Base-by-base conservation (phyloP, 108 stramenopile genomes). In the Seminavis robusta region DNA sequence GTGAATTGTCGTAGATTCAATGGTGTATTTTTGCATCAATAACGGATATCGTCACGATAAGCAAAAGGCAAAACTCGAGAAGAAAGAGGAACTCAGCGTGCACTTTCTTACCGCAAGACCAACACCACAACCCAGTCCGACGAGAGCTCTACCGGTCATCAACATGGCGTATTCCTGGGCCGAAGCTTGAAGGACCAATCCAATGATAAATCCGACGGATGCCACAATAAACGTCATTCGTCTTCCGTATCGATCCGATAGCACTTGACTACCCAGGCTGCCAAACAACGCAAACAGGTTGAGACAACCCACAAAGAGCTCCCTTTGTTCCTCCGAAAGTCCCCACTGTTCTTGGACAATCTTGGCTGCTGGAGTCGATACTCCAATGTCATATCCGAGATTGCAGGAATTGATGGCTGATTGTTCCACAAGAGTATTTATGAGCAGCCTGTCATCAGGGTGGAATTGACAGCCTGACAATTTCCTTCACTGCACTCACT, bases 81-180 rank as follows among this genome's bases (percentile, higher is more conserved):
- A 28, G 8, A 16, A 8, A 8, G 21, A 48, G 23, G 21, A 23
- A 24, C 30, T 30, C 4, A 32, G 5, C 32, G 23, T 4, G 4
- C 9, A 66, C 33, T 26, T 4, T 44, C 69, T 42, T 71, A 71
- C 62, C 42, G 86, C 86, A 30, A 94, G 55, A 15, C 90, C 90
- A 59, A 89, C 74, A 15, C 94, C 94, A 41, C 92, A 84, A 29
- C 88, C 94, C 24, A 88, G 59, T 4, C 94, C 94, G 9, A 86
- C 75, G 61, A 92, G 79, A 4, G 77, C 55, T 30, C 94, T 72
- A 6, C 88, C 88, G 19, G 88, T n/a, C 90, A 94, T 92, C 19
- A 94, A 55, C 3, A 45, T 27, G 5, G 63, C 48, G 65, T 67
- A 94, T 2, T 41, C 43, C 0, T 41, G 42, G 7, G 88, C 73